These are phyloP conservation scores for Lunularia cruciata DNA, from an alignment of 225 moss, liverwort and hornwort genomes.

Conservation along the genomic window DNA sequence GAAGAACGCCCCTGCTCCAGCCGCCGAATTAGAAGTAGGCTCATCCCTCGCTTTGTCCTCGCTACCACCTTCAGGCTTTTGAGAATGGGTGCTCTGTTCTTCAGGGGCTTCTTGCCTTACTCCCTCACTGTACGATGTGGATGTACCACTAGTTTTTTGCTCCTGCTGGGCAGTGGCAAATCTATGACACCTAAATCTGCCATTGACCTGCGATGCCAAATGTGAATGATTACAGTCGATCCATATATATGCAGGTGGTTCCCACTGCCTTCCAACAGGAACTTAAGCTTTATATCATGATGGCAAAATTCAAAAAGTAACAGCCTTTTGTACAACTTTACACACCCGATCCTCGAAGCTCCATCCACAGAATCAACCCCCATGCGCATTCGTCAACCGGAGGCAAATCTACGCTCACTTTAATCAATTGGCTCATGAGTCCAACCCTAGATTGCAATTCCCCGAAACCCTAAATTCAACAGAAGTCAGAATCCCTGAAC, in stretches of 20 bases:
- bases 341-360: neutral
- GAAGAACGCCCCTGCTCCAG: conserved; percentile 24
- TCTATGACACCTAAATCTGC: conserved; percentile 24
- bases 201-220: conserved; percentile 25
- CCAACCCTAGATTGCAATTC: neutral
- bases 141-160: conserved; percentile 18
- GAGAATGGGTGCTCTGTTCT: conserved; percentile 24
- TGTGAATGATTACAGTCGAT: neutral
- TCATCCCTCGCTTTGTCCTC: conserved; percentile 30
- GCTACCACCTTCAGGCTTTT: conserved; percentile 27
- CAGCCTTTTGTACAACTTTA: too few species aligned
- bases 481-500: neutral
- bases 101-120: conserved; percentile 29
- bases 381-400: neutral
- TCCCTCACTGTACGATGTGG: conserved; percentile 13
- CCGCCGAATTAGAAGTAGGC: conserved; percentile 25
- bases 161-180: conserved; percentile 34
- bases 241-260: too few species aligned
- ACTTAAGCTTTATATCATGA: too few species aligned
- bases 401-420: neutral
- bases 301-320: too few species aligned
- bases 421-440: neutral
- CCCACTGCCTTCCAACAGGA: too few species aligned
- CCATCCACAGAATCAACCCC: neutral
- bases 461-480: conserved; percentile 12